Base-by-base conservation (phyloP, 163 green algal species). In the Chlorella variabilis region DNA sequence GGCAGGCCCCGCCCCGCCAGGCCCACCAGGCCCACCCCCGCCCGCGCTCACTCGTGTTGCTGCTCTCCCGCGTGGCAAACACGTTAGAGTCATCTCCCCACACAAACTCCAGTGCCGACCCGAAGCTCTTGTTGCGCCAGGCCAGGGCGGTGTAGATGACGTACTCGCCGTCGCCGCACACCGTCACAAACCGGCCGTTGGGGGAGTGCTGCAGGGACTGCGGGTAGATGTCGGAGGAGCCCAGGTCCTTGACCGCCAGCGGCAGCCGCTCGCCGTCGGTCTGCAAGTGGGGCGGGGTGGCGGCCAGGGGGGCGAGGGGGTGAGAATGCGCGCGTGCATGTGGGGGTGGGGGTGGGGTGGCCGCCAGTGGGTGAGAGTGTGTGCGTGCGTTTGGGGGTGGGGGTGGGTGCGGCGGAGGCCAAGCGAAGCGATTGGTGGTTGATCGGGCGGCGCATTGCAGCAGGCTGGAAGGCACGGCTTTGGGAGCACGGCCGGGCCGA, bases 101-200 rank as follows among this genome's bases (percentile, higher is more conserved):
- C 25, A 92, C 94, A 90, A 99, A 98, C 81, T 88, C 84, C 48
- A 86, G 69, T 15, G 78, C 85, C 66, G 67, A 69, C 34, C 96
- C 96, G 83, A 99, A 99, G 33, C 85, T 91, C 91, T 98, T 98
- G 91, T 99, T 99, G n/a, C 97, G 89, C 97, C 97, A 99, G 0
- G 97, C 97, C 36, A 99, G 90, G 0, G 97, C 97, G 5, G 97
- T 99, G 93, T 99, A 99, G 81, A 99, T 96, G 61, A 99, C 95
- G 85, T 98, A 99, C 90, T 99, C 96, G 54, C 94, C 95, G 82
- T 99, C 96, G 51, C 97, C 97, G 78, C 94, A 98, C 15, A 98
- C 96, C 4, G 70, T 77, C 18, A 98, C 95, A 85, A 99, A 99
- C 66, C 96, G 93, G 23, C 96, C 96, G 80, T 98, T 98, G 66